Base-by-base conservation (phyloP, 441 rosid species). In the Aquilaria agallochum region DNA sequence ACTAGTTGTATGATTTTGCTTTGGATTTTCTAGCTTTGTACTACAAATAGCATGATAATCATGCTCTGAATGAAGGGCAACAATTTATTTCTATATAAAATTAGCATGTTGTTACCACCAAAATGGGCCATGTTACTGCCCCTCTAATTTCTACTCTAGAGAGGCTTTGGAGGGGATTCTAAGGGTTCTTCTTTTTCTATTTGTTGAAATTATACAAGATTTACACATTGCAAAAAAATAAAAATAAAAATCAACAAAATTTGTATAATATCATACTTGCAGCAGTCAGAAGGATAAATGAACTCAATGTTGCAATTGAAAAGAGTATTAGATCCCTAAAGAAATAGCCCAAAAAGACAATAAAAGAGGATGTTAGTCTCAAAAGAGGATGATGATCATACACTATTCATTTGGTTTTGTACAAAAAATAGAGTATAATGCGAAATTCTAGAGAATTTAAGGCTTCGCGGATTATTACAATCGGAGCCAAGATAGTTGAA, bases 341-440 rank as follows among this genome's bases (percentile, higher is more conserved):
- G 96, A 82, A 91, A 95, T 66, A 89, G 97, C 30, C 97, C 96
- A 65, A 95, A 96, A 64, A 91, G 81, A 74, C 99, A 95, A 61
- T 96, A 76, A 67, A 95, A 95, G 5, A 97, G 97, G 69, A 95
- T 87, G 69, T 92, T 83, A 27, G 99, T 95, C 78, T 94, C 99
- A 0, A 36, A 4, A 36, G 9, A 36, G 42, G 42, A 8, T 8
- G 5, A 3, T 8, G 7, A 36, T 36, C 42, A 36, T 4, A 36
- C 5, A 36, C 5, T 36, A 8, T 36, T 36, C 42, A 36, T 36
- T 36, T 36, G 42, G 42, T 36, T 36, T 36, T 8, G 7, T 8
- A 3, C 42, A 3, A 1, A 36, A 36, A 8, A 36, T 8, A 36
- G 27, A 20, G 5, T 8, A 36, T 36, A 36, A 3, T 36, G 42